Evolutionary conservation across 2,329 filamentous ascomycete species (phyloP), one percentile per base, ranked within the genome.

Genomic region (Fusarium sp.): DNA sequence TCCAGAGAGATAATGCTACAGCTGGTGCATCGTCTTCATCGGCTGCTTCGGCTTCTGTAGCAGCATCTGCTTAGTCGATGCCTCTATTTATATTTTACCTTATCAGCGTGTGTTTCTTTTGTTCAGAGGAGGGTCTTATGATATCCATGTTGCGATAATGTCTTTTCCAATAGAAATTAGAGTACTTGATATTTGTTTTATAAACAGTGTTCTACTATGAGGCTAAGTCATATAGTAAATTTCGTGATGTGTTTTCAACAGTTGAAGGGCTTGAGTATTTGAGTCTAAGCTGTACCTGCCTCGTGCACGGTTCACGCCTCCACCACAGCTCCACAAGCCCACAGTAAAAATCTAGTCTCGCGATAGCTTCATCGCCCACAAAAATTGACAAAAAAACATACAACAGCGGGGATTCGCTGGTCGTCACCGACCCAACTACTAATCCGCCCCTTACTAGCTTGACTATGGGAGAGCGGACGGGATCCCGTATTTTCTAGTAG

Each of bases 1-100:
- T 47, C 2, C 64, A 54, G 47, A 60, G 73, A 41, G 60, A 70
- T 22, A 55, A 56, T 45, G 63, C 54, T 25, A 65, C 53, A 4
- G 67, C 62, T n/a, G 47, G 62, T 35, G 46, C 50, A 4, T 25
- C 60, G 4, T 20, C 60, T 13, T 57, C 66, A 25, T 62, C 61
- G 14, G 45, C 68, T 31, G 47, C 55, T 9, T 60, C 63, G 10
- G 57, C 45, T 2, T 56, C 49, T 5, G 45, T 27, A 1, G 39
- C 50, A 5, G 46, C 33, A 2, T 41, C 41, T 5, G 25, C 49
- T 35, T 69, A 22, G 39, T 39, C 18, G 39, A 13, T 44, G 22
- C 22, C n/a, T 14, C 22, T 4, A 13, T 7, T 27, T 29, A 17
- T 54, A 8, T 8, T 36, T 5, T 50, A 20, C 41, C 18, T 35